Conservation (phyloP, 306 rosid species). For the Heteromeles arbutifolia region DNA sequence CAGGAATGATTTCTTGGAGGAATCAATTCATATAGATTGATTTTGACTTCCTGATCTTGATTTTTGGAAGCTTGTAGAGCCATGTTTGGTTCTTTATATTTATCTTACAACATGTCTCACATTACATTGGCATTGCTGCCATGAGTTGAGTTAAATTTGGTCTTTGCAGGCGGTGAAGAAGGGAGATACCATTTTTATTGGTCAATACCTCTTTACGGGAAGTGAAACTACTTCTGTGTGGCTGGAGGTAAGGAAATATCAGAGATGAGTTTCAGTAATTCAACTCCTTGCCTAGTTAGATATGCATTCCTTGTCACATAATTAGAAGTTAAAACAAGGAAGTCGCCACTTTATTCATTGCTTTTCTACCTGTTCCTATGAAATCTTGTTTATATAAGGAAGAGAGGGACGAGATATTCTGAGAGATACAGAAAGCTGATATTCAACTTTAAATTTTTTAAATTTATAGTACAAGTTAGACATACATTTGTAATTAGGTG, state of each 20-base stretch:
- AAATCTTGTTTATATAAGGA: not conserved
- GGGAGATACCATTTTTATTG: conserved; percentile 46
- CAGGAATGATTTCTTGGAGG: not conserved
- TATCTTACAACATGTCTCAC: not conserved
- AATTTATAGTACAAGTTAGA: not conserved
- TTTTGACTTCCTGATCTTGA: not conserved
- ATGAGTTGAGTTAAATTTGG: not conserved
- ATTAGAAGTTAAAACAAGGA: not conserved
- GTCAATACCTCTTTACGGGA: conserved; percentile 50
- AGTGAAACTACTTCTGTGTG: conserved; percentile 51
- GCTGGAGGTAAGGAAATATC: conserved; percentile 34
- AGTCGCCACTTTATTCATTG: not conserved
- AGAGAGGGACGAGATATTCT: not conserved
- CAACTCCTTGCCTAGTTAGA: not conserved
- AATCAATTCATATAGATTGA: not conserved
- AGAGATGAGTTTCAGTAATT: not conserved
- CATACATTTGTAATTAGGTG: not conserved
- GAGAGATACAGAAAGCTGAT: not conserved
- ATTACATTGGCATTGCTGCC: not conserved
- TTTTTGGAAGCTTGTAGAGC: not conserved
- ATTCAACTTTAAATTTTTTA: not conserved
- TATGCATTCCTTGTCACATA: not conserved
- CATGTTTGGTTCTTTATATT: not conserved
- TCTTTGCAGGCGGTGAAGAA: conserved; percentile 38
- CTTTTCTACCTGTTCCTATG: not conserved